Evolutionary conservation across 2,329 filamentous ascomycete genomes (phyloP).

Genomic region (Talaromyces rugulosus): DNA sequence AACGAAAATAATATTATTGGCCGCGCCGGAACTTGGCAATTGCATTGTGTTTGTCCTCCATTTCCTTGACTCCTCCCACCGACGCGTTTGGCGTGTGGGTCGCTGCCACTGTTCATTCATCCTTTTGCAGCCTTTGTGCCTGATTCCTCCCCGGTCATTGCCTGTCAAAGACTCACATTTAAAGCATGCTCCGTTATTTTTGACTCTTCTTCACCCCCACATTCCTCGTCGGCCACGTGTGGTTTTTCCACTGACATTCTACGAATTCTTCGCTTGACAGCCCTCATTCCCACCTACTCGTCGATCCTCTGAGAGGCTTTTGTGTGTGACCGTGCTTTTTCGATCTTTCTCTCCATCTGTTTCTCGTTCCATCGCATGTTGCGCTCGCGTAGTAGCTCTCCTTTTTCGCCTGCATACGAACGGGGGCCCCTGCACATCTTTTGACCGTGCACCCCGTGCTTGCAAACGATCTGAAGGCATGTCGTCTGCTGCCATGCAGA

Average conservation of each 20-base stretch:
- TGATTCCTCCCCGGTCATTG: neutral
- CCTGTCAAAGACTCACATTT: neutral
- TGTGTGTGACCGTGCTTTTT: neutral
- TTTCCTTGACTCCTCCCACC: neutral
- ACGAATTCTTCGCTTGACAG: neutral
- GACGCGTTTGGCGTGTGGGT: slow-evolving; percentile 9
- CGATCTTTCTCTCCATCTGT: too few species aligned
- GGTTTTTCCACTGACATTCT: slow-evolving; percentile 12
- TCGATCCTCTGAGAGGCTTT: slow-evolving; percentile 10
- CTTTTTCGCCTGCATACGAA: neutral
- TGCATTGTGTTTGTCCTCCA: slow-evolving; percentile 1
- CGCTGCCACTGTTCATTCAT: slow-evolving; percentile 8
- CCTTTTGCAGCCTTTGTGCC: slow-evolving; percentile 7
- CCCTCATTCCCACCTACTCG: neutral
- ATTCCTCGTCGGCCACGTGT: slow-evolving; percentile 13
- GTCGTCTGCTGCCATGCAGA: slow-evolving; percentile 63
- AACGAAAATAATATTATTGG: neutral
- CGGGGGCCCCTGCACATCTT: slow-evolving; percentile 12
- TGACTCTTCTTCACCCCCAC: slow-evolving; percentile 5
- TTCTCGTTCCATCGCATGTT: neutral
- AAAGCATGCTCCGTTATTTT: slow-evolving; percentile 6
- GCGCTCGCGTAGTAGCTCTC: slow-evolving; percentile 2
- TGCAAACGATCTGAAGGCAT: slow-evolving; percentile 42
- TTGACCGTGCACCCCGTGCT: slow-evolving; percentile 13
- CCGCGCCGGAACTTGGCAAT: neutral